Conservation (phyloP, 768 basidiomycete genomes). For the Kwoniella newhampshirensis region DNA sequence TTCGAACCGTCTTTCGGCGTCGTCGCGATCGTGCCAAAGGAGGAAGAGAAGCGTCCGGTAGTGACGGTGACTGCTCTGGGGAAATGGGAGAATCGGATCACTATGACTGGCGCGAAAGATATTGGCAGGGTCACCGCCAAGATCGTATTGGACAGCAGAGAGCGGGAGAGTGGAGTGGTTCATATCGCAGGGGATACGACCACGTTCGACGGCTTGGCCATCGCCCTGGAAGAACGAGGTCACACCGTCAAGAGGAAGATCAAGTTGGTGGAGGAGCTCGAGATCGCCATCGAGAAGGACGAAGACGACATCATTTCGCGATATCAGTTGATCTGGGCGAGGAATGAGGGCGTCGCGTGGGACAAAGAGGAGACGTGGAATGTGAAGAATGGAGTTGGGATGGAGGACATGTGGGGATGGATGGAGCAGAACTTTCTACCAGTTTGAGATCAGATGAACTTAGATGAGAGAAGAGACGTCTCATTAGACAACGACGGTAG, state of each 20-base stretch:
- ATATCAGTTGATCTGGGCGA: conserved; percentile 19
- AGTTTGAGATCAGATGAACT: too few relatives aligned
- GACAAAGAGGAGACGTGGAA: conserved; percentile 12
- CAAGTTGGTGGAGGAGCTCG: conserved; percentile 5
- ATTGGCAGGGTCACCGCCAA: conserved; percentile 47
- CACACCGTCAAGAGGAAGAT: conserved; percentile 3
- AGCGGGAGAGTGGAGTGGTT: conserved; percentile 30
- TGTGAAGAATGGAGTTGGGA: conserved; percentile 13
- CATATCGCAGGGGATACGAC: conserved; percentile 51
- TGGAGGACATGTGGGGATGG: conserved; percentile 13
- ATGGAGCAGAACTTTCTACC: conserved; percentile 17
- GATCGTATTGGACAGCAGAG: conserved; percentile 17
- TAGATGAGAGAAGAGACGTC: too few relatives aligned
- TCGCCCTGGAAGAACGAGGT: conserved; percentile 27
- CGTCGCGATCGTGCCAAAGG: conserved; percentile 10
- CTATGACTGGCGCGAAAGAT: conserved; percentile 48
- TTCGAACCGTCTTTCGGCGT: conserved; percentile 49
- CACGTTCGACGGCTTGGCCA: conserved; percentile 43
- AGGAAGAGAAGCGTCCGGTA: conserved; percentile 12
- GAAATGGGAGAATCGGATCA: conserved; percentile 39
- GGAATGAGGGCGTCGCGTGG: conserved; percentile 14
- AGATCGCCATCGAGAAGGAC: neutral
- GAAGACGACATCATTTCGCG: conserved; percentile 7
- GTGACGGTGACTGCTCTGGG: conserved; percentile 42
- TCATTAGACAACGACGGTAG: too few relatives aligned